Conservation (phyloP, 345 rosid species). For the Arabidopsis suecica region DNA sequence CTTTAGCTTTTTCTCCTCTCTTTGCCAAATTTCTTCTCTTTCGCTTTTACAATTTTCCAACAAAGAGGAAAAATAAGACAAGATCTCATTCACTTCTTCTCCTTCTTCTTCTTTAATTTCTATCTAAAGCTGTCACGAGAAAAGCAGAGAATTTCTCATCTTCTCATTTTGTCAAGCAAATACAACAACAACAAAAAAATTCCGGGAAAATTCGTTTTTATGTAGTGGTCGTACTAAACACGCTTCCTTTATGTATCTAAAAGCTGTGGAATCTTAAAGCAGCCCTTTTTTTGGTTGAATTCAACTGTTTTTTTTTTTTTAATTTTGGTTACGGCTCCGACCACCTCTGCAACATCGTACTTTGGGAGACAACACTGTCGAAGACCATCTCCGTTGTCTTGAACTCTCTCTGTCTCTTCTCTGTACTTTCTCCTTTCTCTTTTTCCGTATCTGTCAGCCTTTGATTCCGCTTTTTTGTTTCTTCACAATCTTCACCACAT, state of each 20-base stretch:
- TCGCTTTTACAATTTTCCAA: slow-evolving; percentile 25
- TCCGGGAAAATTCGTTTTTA: slow-evolving; percentile 37
- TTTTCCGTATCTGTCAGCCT: slow-evolving; percentile 36
- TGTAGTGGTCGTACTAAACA: slow-evolving; percentile 44
- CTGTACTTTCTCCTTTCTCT: slow-evolving; percentile 16
- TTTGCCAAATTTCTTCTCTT: slow-evolving; percentile 30
- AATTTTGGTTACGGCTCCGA: slow-evolving; percentile 30
- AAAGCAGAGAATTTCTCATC: neutral
- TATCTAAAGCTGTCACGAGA: slow-evolving; percentile 5
- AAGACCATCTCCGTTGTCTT: slow-evolving; percentile 43
- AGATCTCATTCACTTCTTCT: slow-evolving; percentile 6
- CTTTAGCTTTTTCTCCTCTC: slow-evolving; percentile 16
- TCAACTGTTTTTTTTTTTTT: neutral
- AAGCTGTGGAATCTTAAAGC: slow-evolving; percentile 40
- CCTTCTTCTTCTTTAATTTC: neutral
- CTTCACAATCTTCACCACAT: slow-evolving; percentile 3
- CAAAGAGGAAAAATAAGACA: slow-evolving; percentile 26
- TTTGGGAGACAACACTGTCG: slow-evolving; percentile 35
- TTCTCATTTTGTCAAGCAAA: slow-evolving; percentile 15
- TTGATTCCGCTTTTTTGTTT: slow-evolving; percentile 31
- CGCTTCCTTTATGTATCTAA: slow-evolving; percentile 41
- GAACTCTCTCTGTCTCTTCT: slow-evolving; percentile 24
- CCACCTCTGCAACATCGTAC: slow-evolving; percentile 49
- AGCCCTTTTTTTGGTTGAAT: slow-evolving; percentile 23
- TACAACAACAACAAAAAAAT: no score